Evolutionary conservation across 2,329 filamentous ascomycete species (phyloP), one percentile per base, ranked within the genome.

Genomic region (Ploettnerulaceae sp.): DNA sequence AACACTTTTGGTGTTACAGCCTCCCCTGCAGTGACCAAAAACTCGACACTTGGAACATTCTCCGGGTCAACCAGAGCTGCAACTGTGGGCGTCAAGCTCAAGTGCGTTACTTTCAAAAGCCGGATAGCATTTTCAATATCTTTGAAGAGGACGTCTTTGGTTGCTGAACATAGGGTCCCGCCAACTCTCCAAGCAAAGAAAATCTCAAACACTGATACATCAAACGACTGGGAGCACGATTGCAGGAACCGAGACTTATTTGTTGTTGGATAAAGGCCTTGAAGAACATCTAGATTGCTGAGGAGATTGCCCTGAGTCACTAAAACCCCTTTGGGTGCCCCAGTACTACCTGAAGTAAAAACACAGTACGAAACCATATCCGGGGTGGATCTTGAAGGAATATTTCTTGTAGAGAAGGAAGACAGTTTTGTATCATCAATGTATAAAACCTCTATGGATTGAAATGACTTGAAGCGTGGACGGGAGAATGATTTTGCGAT

Each of bases 191-290:
- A 94, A 0, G 88, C 73, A 57, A 88, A 94, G 63, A 95, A 91
- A 11, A 94, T 90, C 59, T 95, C 89, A 61, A 94, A 94, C 0
- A 94, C 85, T 0, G 88, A 94, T 2, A 94, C 82, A 60, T 94
- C 87, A 60, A 94, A 95, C 0, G 84, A 84, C 60, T 89, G 86
- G 0, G 87, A 91, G 60, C 86, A 94, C 2, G 86, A 80, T 64
- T 95, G 89, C 0, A 95, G 70, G 24, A 95, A 70, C n/a, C 81
- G 76, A 0, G 61, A 48, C 1, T 66, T 57, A 1, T 57, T 57
- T 0, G 67, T 61, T 0, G 69, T 68, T 0, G 86, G 84, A 59
- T 94, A 95, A 0, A 86, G 68, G 2, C 72, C 68, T 2, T 74
- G 72, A 5, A 95, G 70, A 7, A 77, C 71, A 14, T 78, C 70